Percentiles rank a stretch among this genome's conserved stretches.
These are phyloP conservation scores for Cordyceps fumosorosea DNA, from an alignment of 2,329 filamentous ascomycete species.

Conservation along the genomic window DNA sequence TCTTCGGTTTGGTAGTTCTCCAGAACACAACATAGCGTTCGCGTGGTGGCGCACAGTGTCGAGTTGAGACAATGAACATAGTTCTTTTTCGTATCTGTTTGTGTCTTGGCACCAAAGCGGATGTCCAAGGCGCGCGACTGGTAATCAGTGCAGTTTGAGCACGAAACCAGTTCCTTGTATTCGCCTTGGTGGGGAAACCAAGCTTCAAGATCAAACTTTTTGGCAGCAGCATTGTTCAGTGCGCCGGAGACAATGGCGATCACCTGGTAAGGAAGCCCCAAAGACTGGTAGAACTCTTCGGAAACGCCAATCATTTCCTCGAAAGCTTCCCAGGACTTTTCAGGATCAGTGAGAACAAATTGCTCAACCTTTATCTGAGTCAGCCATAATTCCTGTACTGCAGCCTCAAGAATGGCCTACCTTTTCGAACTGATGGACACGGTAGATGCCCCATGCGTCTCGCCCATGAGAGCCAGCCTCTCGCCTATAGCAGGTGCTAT, in stretches of 20 bases:
- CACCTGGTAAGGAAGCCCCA: slow-evolving; percentile 84
- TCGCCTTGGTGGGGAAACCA: slow-evolving; percentile 96
- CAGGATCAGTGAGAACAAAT: slow-evolving; percentile 74
- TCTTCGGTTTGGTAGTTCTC: slow-evolving; percentile 96
- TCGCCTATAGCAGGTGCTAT: slow-evolving; percentile 91
- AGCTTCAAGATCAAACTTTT: slow-evolving; percentile 94
- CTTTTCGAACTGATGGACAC: slow-evolving; percentile 97
- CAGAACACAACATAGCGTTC: slow-evolving; percentile 87
- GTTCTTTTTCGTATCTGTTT: slow-evolving; percentile 76
- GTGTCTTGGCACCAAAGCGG: slow-evolving; percentile 79
- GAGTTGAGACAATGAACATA: slow-evolving; percentile 93
- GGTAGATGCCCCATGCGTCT: slow-evolving; percentile 97
- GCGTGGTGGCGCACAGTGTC: slow-evolving; percentile 83
- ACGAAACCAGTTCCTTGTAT: slow-evolving; percentile 97
- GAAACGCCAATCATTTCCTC: slow-evolving; percentile 87
- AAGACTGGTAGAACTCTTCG: slow-evolving; percentile 90
- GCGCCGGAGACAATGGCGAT: slow-evolving; percentile 95
- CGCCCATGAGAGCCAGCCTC: slow-evolving; percentile 82
- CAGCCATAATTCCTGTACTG: background rate
- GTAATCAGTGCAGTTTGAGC: slow-evolving; percentile 97
- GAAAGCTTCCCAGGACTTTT: slow-evolving; percentile 88
- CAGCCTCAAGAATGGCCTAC: slow-evolving; percentile 28
- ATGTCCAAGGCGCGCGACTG: slow-evolving; percentile 93
- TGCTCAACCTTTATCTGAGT: slow-evolving; percentile 52
- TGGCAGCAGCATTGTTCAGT: slow-evolving; percentile 67